Conservation (phyloP, 2,329 filamentous ascomycete genomes). For the Cladophialophora chaetospira region DNA sequence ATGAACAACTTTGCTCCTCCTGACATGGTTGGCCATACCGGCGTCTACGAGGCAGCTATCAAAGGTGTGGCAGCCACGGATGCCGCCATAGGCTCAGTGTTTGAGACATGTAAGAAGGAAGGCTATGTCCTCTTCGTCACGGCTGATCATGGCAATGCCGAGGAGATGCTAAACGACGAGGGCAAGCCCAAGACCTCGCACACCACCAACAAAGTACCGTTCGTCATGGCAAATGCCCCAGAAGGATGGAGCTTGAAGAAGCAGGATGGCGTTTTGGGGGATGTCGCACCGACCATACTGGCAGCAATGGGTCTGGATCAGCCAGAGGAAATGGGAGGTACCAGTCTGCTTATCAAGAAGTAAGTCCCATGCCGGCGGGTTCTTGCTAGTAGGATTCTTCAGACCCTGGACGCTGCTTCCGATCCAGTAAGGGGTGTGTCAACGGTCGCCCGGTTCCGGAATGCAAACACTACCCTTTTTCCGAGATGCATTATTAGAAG, state of each 20-base stretch:
- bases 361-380: conserved; percentile 25
- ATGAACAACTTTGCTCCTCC: conserved; percentile 99
- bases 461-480: neutral
- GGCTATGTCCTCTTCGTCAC: conserved; percentile 95
- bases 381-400: neutral
- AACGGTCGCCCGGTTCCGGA: neutral
- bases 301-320: conserved; percentile 87
- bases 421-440: neutral
- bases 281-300: conserved; percentile 93
- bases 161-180: conserved; percentile 97
- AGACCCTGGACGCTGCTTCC: neutral
- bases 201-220: conserved; percentile 96
- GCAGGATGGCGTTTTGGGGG: conserved; percentile 85
- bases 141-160: conserved; percentile 94
- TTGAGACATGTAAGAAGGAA: conserved; percentile 89
- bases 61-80: conserved; percentile 83
- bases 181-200: conserved; percentile 98
- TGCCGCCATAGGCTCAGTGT: conserved; percentile 88
- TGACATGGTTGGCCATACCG: conserved; percentile 99
- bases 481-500: conserved; percentile 17
- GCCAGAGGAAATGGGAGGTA: conserved; percentile 89
- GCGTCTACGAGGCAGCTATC: conserved; percentile 93
- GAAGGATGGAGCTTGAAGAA: conserved; percentile 84
- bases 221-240: conserved; percentile 97
- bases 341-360: conserved; percentile 77